Percentiles rank a stretch among this genome's conserved stretches.
Conservation (phyloP, 2,329 filamentous ascomycete species). For the Aspergillus novoparasiticus region DNA sequence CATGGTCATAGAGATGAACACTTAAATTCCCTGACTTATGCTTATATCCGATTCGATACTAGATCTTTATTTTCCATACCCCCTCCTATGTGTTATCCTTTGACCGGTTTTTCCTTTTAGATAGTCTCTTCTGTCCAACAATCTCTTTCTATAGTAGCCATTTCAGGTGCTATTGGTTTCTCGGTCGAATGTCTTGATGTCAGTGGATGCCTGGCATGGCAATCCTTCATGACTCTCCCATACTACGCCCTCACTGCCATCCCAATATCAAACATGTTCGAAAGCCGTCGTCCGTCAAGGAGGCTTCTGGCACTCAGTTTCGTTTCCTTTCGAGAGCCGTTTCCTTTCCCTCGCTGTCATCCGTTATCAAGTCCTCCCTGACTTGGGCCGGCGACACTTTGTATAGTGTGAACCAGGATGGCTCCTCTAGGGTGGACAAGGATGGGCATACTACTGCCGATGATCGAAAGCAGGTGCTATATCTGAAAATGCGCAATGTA, state of each 20-base stretch:
- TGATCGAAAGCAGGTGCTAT: constrained; percentile 64
- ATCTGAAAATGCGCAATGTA: constrained; percentile 67
- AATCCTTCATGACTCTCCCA: constrained; percentile 11
- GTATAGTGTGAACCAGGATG: constrained; percentile 51
- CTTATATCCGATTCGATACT: background rate
- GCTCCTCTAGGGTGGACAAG: constrained; percentile 55
- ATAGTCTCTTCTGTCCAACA: background rate
- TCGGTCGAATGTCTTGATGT: background rate
- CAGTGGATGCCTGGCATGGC: constrained; percentile 8
- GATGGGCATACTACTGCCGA: constrained; percentile 52
- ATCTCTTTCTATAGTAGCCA: background rate
- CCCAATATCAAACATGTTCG: constrained; percentile 21
- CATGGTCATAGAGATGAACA: background rate
- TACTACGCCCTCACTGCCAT: constrained; percentile 24
- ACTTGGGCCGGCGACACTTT: constrained; percentile 39
- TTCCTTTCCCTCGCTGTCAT: constrained; percentile 37
- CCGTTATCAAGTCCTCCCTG: constrained; percentile 36
- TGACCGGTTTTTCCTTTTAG: background rate
- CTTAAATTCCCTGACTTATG: background rate
- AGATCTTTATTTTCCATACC: background rate
- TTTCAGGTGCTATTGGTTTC: background rate
- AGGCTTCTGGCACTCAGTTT: constrained; percentile 10
- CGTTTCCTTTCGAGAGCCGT: constrained; percentile 29
- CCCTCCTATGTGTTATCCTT: background rate
- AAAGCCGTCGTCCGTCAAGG: constrained; percentile 7